Conservation (phyloP, 2,329 filamentous ascomycete genomes). For the Simplicillium aogashimaense region DNA sequence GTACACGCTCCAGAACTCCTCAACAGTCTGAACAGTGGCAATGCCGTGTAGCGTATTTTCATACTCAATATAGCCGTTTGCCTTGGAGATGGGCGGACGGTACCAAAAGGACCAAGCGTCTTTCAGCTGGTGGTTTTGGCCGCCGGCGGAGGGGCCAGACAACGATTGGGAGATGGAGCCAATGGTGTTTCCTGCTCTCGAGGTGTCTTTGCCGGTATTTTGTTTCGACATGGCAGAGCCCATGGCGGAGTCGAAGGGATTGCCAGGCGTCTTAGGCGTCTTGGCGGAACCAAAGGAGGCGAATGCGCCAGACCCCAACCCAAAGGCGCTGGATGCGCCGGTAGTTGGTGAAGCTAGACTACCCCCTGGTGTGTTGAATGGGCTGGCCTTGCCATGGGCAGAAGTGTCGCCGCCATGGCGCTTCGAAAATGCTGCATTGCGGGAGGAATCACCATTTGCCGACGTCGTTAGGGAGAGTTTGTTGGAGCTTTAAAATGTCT, state of each 20-base stretch:
- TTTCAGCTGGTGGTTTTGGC: slow-evolving; percentile 51
- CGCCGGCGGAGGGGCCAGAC: slow-evolving; percentile 22
- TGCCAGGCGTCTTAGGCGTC: slow-evolving; percentile 76
- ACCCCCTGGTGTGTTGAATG: slow-evolving; percentile 65
- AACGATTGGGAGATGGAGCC: slow-evolving; percentile 35
- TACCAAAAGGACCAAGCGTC: slow-evolving; percentile 97
- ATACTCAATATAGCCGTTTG: slow-evolving; percentile 78
- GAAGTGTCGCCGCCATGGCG: slow-evolving; percentile 62
- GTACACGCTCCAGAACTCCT: slow-evolving; percentile 89
- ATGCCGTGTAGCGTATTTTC: slow-evolving; percentile 91
- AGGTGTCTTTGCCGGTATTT: slow-evolving; percentile 18
- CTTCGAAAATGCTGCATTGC: slow-evolving; percentile 57
- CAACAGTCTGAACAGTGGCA: slow-evolving; percentile 69
- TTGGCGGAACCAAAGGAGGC: slow-evolving; percentile 77
- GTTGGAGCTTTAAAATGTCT: slow-evolving; percentile 48
- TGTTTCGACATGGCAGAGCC: slow-evolving; percentile 27
- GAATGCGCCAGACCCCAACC: slow-evolving; percentile 88
- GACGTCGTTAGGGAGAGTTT: slow-evolving; percentile 85
- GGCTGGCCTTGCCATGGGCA: slow-evolving; percentile 67
- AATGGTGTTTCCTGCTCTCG: slow-evolving; percentile 24
- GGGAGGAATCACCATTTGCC: slow-evolving; percentile 48
- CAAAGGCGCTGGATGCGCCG: slow-evolving; percentile 79
- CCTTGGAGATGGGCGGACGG: slow-evolving; percentile 90
- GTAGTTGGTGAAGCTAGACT: slow-evolving; percentile 66
- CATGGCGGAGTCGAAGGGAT: slow-evolving; percentile 68